phyloP scores from a whole-genome alignment of 139 green algal species.

The Dunaliella primolecta region DNA sequence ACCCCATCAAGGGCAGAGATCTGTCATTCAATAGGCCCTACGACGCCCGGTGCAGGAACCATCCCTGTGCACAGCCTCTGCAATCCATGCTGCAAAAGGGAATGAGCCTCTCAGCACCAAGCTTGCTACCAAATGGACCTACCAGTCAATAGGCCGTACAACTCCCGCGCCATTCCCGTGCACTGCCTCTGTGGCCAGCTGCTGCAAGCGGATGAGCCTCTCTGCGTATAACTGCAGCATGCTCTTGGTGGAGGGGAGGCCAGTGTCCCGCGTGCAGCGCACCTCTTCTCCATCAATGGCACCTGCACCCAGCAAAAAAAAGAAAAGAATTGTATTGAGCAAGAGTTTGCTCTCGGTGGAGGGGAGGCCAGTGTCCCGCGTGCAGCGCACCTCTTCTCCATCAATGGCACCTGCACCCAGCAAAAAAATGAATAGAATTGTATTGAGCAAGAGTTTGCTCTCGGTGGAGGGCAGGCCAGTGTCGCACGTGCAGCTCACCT shows the following conservation, averaged over 20 bases:
- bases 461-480: slow-evolving; percentile 88
- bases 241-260: slow-evolving; percentile 83
- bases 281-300: slow-evolving; percentile 11
- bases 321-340: too few species aligned
- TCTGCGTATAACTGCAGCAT: slow-evolving; percentile 90
- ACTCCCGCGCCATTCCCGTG: slow-evolving; percentile 18
- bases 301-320: slow-evolving; percentile 3
- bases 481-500: slow-evolving; percentile 64
- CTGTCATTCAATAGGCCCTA: too few species aligned
- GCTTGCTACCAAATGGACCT: too few species aligned
- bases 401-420: slow-evolving; percentile 1
- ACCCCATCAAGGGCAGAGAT: too few species aligned
- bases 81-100: too few species aligned
- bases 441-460: too few species aligned
- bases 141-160: slow-evolving; percentile 19
- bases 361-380: slow-evolving; percentile 83
- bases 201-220: slow-evolving; percentile 70
- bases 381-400: slow-evolving; percentile 48
- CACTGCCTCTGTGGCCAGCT: slow-evolving; percentile 44
- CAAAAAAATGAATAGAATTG: too few species aligned
- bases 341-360: slow-evolving; percentile 84
- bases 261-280: slow-evolving; percentile 74
- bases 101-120: too few species aligned
- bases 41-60: too few species aligned
- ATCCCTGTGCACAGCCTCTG: too few species aligned